Percentiles rank a stretch among this genome's conserved stretches.
These are phyloP conservation scores for Pseudogymnoascus sp. DNA, from an alignment of 2,329 filamentous ascomycete species.

Conservation along the genomic window DNA sequence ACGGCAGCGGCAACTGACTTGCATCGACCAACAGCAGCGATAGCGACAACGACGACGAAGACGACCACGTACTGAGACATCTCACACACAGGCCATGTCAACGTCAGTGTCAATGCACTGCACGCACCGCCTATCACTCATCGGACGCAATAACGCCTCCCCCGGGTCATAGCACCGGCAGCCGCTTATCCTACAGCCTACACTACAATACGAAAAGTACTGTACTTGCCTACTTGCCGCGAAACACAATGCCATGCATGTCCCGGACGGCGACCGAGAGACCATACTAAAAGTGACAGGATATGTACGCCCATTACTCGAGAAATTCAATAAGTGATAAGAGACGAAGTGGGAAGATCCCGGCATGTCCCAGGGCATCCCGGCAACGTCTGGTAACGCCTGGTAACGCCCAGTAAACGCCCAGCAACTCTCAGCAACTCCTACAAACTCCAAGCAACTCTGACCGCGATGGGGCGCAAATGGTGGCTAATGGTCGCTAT, in stretches of 20 bases:
- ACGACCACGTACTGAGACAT: neutral
- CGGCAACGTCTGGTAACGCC: too few relatives aligned
- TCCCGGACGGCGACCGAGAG: neutral
- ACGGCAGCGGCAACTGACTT: neutral
- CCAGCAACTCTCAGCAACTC: too few relatives aligned
- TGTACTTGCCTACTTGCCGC: neutral
- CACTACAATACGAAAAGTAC: too few relatives aligned
- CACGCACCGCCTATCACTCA: neutral
- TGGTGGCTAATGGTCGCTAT: too few relatives aligned
- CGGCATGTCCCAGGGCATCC: neutral
- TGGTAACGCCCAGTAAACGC: too few relatives aligned
- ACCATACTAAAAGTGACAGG: neutral
- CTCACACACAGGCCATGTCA: neutral
- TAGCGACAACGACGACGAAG: neutral
- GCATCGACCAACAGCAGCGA: neutral
- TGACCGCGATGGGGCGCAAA: neutral
- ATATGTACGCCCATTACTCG: neutral
- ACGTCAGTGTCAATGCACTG: neutral
- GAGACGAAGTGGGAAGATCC: neutral
- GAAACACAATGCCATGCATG: conserved; percentile 1
- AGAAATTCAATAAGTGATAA: conserved; percentile 4
- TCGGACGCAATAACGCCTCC: neutral
- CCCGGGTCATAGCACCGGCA: neutral
- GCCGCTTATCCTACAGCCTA: neutral
- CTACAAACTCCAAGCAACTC: neutral